phyloP scores from a whole-genome alignment of 2,329 filamentous ascomycete genomes.

The Nemania abortiva region DNA sequence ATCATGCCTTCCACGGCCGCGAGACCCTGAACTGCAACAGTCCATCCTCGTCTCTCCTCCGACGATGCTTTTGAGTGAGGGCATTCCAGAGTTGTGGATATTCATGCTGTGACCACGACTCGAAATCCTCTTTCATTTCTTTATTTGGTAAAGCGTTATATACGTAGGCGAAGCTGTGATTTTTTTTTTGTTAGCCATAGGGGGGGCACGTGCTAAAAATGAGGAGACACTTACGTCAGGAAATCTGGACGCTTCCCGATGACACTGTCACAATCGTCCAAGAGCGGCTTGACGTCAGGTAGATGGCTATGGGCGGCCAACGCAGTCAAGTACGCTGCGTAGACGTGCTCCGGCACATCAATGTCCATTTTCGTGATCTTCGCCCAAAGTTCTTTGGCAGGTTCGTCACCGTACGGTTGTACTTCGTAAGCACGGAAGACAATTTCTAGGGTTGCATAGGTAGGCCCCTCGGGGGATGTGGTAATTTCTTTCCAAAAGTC shows the following conservation, averaged over 20 bases:
- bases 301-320: slow-evolving; percentile 79
- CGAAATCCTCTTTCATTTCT: slow-evolving; percentile 75
- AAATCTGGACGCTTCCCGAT: slow-evolving; percentile 58
- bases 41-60: slow-evolving; percentile 58
- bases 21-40: slow-evolving; percentile 63
- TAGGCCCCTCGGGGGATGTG: slow-evolving; percentile 86
- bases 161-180: slow-evolving; percentile 72
- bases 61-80: slow-evolving; percentile 66
- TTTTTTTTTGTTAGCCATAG: slow-evolving; percentile 34
- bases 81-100: slow-evolving; percentile 78
- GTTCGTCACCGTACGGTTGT: slow-evolving; percentile 67
- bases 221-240: slow-evolving; percentile 44
- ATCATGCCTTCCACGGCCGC: slow-evolving; percentile 62
- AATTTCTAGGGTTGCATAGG: slow-evolving; percentile 82
- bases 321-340: slow-evolving; percentile 81
- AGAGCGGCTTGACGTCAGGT: slow-evolving; percentile 73
- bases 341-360: slow-evolving; percentile 78
- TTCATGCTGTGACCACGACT: slow-evolving; percentile 77
- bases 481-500: slow-evolving; percentile 88
- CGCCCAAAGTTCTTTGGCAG: slow-evolving; percentile 76
- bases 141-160: slow-evolving; percentile 79
- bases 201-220: slow-evolving; percentile 17
- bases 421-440: slow-evolving; percentile 83
- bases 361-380: slow-evolving; percentile 81
- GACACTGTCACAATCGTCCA: slow-evolving; percentile 75